Percentiles rank a stretch among this genome's conserved stretches.
Conservation (phyloP, 2,329 filamentous ascomycete genomes). For the Didymella keratinophila region DNA sequence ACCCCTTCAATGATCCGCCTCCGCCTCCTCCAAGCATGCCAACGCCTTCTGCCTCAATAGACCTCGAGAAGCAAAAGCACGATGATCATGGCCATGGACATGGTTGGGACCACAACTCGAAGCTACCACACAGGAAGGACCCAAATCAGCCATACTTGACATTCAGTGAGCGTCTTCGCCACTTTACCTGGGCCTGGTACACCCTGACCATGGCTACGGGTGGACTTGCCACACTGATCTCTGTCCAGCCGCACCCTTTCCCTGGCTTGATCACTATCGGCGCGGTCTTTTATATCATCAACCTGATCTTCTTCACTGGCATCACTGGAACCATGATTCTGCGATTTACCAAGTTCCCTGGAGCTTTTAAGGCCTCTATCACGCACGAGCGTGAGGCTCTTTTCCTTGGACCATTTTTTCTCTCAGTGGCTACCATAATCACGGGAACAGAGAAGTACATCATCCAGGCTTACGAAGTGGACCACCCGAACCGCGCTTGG, state of each 20-base stretch:
- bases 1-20: constrained; percentile 29
- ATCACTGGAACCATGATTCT: constrained; percentile 45
- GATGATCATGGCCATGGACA: constrained; percentile 30
- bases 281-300: constrained; percentile 60
- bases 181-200: constrained; percentile 60
- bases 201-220: constrained; percentile 59
- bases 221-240: constrained; percentile 55
- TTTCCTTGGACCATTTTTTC: constrained; percentile 57
- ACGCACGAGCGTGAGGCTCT: constrained; percentile 61
- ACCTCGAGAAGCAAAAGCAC: constrained; percentile 43
- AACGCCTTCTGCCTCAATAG: constrained; percentile 29
- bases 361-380: constrained; percentile 56
- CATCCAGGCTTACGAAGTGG: constrained; percentile 42
- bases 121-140: constrained; percentile 43
- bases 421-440: constrained; percentile 53
- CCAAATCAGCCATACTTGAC: constrained; percentile 45
- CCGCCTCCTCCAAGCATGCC: constrained; percentile 25
- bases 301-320: constrained; percentile 57
- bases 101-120: constrained; percentile 37
- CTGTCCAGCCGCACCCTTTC: constrained; percentile 56
- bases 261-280: constrained; percentile 60
- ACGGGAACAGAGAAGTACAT: constrained; percentile 52
- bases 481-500: constrained; percentile 53
- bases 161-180: constrained; percentile 38
- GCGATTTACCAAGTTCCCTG: constrained; percentile 57